Conservation (phyloP, 1,284 basidiomycete species). For the Coriolopsis trogii region DNA sequence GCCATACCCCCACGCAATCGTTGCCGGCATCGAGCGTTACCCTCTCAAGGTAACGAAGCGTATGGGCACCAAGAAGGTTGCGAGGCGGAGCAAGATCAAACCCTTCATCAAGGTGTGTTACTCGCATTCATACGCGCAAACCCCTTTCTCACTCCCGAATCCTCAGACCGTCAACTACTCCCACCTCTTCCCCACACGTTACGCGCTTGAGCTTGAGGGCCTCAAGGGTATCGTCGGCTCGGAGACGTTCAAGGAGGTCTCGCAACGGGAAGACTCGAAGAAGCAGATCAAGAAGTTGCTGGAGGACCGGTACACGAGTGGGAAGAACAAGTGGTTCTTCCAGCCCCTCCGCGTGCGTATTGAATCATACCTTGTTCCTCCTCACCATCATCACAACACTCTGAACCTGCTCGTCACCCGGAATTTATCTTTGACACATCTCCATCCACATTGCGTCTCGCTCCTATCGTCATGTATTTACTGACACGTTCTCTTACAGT, state of each 20-base stretch:
- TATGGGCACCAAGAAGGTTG: constrained; percentile 95
- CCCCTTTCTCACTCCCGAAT: neutral
- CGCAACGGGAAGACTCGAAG: constrained; percentile 91
- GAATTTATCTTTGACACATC: neutral
- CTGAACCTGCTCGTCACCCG: no score
- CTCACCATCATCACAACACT: neutral
- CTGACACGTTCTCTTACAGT: constrained; percentile 9
- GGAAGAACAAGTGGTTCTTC: constrained; percentile 98
- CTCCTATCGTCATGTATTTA: neutral
- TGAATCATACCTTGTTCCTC: neutral
- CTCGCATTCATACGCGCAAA: neutral
- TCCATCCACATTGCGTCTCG: neutral
- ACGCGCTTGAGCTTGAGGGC: constrained; percentile 91
- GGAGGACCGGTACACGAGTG: constrained; percentile 89
- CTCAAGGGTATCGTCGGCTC: constrained; percentile 82
- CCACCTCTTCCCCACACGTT: constrained; percentile 97
- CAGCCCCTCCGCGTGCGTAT: constrained; percentile 70
- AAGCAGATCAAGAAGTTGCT: constrained; percentile 95
- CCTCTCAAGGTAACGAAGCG: constrained; percentile 94
- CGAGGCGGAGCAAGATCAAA: constrained; percentile 92
- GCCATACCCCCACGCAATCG: constrained; percentile 94
- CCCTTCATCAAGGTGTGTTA: constrained; percentile 93
- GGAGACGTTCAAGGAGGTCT: constrained; percentile 95
- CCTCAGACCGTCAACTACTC: constrained; percentile 89
- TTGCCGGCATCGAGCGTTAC: constrained; percentile 96